Percentiles rank a stretch among this genome's conserved stretches.
Evolutionary conservation across 805 yeast genomes (phyloP).

Genomic region (Naumovozyma castellii): DNA sequence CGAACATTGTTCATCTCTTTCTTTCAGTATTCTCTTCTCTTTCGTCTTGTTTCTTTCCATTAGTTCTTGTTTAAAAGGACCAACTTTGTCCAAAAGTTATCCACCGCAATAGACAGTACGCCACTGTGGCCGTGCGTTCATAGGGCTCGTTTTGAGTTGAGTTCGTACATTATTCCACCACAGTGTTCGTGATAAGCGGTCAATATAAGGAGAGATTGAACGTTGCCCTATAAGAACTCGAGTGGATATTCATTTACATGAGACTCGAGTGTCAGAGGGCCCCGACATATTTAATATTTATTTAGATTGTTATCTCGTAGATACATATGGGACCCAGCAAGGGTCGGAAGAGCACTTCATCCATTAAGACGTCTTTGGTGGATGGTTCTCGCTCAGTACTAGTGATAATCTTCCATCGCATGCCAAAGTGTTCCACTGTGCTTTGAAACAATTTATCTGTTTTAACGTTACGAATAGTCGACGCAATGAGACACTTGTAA

Average conservation of each 20-base stretch:
- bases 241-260: constrained; percentile 23
- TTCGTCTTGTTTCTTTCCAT: constrained; percentile 9
- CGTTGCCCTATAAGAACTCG: constrained; percentile 29
- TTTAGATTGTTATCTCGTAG: constrained; percentile 3
- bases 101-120: constrained; percentile 68
- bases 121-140: constrained; percentile 10
- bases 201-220: constrained; percentile 23
- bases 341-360: constrained; percentile 6
- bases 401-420: constrained; percentile 20
- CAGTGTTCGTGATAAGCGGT: constrained; percentile 31
- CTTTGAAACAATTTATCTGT: constrained; percentile 40
- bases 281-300: background rate
- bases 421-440: constrained; percentile 17
- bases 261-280: constrained; percentile 31
- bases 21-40: background rate
- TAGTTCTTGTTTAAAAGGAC: constrained; percentile 5
- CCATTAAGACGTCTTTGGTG: constrained; percentile 2
- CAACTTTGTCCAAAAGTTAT: constrained; percentile 58
- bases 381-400: constrained; percentile 9
- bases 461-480: constrained; percentile 59
- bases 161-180: too few relatives aligned
- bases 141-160: constrained; percentile 11
- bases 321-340: constrained; percentile 20
- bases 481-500: constrained; percentile 42
- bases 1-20: background rate